phyloP scores from a whole-genome alignment of 768 basidiomycete species.

The Leccinum aurantiacum region DNA sequence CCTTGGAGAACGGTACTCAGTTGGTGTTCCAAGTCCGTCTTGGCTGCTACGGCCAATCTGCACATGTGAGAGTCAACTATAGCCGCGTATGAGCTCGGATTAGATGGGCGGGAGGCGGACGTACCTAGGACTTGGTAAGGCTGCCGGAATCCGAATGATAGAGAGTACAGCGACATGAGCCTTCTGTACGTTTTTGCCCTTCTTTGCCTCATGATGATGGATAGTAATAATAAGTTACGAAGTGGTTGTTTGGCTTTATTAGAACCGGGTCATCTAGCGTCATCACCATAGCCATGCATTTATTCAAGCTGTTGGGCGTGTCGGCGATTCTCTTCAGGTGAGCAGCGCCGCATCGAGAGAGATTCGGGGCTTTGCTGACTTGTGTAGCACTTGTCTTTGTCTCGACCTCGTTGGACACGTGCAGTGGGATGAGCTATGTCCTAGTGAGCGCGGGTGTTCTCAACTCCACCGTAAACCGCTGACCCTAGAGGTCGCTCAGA shows the following conservation, averaged over 20 bases:
- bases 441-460: constrained; percentile 39
- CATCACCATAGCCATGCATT: constrained; percentile 11
- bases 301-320: constrained; percentile 8
- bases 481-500: constrained; percentile 27
- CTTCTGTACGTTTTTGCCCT: constrained; percentile 93
- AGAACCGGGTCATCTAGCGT: neutral
- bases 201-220: constrained; percentile 82
- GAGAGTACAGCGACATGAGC: constrained; percentile 87
- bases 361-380: constrained; percentile 1
- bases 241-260: constrained; percentile 30
- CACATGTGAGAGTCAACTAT: constrained; percentile 88
- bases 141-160: constrained; percentile 86
- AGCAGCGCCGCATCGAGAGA: neutral
- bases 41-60: constrained; percentile 61
- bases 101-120: constrained; percentile 17
- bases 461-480: constrained; percentile 10
- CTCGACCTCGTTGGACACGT: constrained; percentile 62
- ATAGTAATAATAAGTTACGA: neutral
- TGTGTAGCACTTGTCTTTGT: constrained; percentile 34
- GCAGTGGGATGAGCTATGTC: constrained; percentile 71
- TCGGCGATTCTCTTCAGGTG: constrained; percentile 18
- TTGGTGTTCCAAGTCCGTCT: constrained; percentile 77
- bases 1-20: constrained; percentile 80
- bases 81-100: constrained; percentile 11
- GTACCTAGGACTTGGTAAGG: constrained; percentile 91